Evolutionary conservation across 2,329 filamentous ascomycete genomes (phyloP).

Genomic region (Ascosphaera apis): DNA sequence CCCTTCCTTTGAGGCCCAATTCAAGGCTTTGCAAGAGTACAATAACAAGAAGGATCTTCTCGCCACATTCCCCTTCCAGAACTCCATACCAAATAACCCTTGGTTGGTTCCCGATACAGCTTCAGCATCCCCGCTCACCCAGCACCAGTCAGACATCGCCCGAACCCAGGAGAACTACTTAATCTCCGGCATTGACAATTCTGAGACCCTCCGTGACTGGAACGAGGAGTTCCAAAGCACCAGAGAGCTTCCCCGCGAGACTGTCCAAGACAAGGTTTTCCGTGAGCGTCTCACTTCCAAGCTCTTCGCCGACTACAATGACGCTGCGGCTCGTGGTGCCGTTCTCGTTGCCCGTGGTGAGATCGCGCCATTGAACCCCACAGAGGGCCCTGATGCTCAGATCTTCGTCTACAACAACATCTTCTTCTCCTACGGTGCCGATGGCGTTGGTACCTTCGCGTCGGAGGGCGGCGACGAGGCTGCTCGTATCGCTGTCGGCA

Average conservation of each 20-base stretch:
- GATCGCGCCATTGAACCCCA: constrained; percentile 82
- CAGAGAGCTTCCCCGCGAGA: constrained; percentile 77
- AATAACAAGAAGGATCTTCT: constrained; percentile 72
- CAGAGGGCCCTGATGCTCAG: constrained; percentile 75
- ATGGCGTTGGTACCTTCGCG: constrained; percentile 91
- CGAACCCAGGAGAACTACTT: constrained; percentile 84
- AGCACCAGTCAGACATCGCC: constrained; percentile 63
- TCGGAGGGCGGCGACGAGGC: constrained; percentile 93
- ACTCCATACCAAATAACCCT: constrained; percentile 73
- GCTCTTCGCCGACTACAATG: constrained; percentile 92
- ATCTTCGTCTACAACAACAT: constrained; percentile 99
- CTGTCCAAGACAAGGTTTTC: constrained; percentile 87
- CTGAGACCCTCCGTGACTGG: constrained; percentile 89
- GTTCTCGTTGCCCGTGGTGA: constrained; percentile 83
- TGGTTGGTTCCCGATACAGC: constrained; percentile 58
- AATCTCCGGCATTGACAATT: constrained; percentile 74
- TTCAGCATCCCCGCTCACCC: constrained; percentile 36
- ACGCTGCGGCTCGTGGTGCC: constrained; percentile 77
- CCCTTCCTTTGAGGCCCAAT: constrained; percentile 55
- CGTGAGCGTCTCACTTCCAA: constrained; percentile 83
- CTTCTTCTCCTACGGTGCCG: constrained; percentile 95
- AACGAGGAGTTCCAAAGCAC: constrained; percentile 98
- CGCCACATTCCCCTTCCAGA: constrained; percentile 85
- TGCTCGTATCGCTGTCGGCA: constrained; percentile 82
- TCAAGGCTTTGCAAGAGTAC: constrained; percentile 57